Base-by-base conservation (phyloP, 306 rosid species). In the Acacia acuminata region DNA sequence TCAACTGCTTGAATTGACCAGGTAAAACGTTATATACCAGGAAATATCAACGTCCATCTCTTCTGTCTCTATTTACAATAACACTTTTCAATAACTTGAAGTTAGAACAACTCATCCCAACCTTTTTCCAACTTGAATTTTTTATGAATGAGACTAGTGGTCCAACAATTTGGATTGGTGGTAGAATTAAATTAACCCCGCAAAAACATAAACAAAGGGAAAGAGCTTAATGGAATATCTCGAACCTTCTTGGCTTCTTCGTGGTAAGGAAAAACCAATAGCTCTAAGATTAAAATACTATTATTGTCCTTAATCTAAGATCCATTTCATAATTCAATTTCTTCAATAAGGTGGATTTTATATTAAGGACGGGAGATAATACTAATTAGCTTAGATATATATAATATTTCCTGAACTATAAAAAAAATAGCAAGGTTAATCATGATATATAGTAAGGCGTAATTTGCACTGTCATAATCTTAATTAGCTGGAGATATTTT, bases 31-130 rank as follows among this genome's bases (percentile, higher is more conserved):
- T 56, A 25, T 32, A 45, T 70, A 17, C 53, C 24, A 70, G 68
- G 20, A 70, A 10, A 86, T 74, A 73, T 89, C 87, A 84, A 80
- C 85, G 73, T 88, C 32, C 5, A 8, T n/a, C 89, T 84, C 36
- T 79, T 78, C 73, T 79, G 42, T 87, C 87, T 86, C 81, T 82
- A 61, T 67, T 77, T 76, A 82, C 83, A 76, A 17, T 19, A 53
- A 44, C 73, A 84, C 48, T 47, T 81, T 73, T 75, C 15, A 55
- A 71, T 81, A 19, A 56, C 27, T 56, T 56, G 2, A 9, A 30
- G 13, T 64, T 15, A 24, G 44, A 73, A 77, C 70, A 63, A 72
- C 79, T 78, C 79, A 83, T 78, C 44, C 48, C 44, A 71, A 48
- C 25, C 47, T 53, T 43, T 68, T 42, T 58, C 55, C 56, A 32